phyloP scores from a whole-genome alignment of 2,329 filamentous ascomycete genomes.

The Trichoderma hamatum region DNA sequence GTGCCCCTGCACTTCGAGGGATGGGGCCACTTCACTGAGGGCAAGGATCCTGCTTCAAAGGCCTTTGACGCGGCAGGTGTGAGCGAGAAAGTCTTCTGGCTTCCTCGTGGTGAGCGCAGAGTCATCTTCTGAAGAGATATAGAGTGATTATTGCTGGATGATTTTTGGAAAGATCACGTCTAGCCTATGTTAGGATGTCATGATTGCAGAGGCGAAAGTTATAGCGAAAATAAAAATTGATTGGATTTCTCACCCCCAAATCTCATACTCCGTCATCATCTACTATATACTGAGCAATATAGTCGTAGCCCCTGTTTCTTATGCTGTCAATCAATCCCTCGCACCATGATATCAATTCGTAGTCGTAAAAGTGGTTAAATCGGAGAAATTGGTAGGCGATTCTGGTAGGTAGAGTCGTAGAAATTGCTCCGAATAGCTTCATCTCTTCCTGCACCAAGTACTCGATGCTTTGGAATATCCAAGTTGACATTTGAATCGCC shows the following conservation, averaged over 20 bases:
- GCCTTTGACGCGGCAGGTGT: constrained; percentile 43
- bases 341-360: constrained; percentile 3
- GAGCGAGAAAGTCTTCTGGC: constrained; percentile 41
- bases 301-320: constrained; percentile 10
- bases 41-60: constrained; percentile 31
- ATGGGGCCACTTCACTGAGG: constrained; percentile 50
- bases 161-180: background rate
- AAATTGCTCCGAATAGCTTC: constrained; percentile 45
- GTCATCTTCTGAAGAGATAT: constrained; percentile 21
- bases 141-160: background rate
- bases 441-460: constrained; percentile 45
- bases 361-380: background rate
- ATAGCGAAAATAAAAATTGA: background rate
- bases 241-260: background rate
- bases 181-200: background rate
- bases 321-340: constrained; percentile 19
- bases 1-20: constrained; percentile 53
- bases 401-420: constrained; percentile 39
- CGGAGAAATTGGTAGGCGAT: constrained; percentile 28
- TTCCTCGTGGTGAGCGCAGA: constrained; percentile 34
- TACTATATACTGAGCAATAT: constrained; percentile 20
- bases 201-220: background rate
- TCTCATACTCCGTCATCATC: constrained; percentile 19
- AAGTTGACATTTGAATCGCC: constrained; percentile 31
- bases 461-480: constrained; percentile 41